These are phyloP conservation scores for Cladophialophora chaetospira DNA, from an alignment of 2,329 filamentous ascomycete species.

Conservation along the genomic window DNA sequence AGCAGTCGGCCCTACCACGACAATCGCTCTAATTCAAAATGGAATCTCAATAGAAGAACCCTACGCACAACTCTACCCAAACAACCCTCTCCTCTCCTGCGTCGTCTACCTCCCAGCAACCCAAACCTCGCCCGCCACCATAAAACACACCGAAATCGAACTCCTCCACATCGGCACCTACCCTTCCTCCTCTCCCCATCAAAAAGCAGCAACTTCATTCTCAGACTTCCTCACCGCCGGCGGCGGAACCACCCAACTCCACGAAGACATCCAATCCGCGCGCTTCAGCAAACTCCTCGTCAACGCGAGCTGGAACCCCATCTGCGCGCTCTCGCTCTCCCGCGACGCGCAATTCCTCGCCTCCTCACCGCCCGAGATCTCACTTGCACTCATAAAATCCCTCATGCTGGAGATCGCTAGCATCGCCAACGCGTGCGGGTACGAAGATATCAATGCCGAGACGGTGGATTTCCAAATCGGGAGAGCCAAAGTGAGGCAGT, in stretches of 20 bases:
- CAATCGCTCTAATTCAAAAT: conserved; percentile 63
- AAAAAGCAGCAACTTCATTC: conserved; percentile 41
- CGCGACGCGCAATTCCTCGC: conserved; percentile 56
- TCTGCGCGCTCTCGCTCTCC: conserved; percentile 58
- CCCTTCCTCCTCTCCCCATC: conserved; percentile 41
- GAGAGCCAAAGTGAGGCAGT: conserved; percentile 40
- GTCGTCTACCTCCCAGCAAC: conserved; percentile 58
- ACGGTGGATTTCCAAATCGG: conserved; percentile 43
- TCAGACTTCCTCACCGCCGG: conserved; percentile 46
- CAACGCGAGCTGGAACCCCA: conserved; percentile 64
- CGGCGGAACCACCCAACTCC: conserved; percentile 52
- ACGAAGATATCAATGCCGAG: conserved; percentile 39
- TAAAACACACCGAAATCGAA: conserved; percentile 52
- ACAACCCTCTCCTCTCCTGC: conserved; percentile 57
- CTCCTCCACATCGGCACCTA: conserved; percentile 55
- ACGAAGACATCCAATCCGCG: conserved; percentile 58
- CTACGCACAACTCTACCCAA: conserved; percentile 53
- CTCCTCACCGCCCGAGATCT: conserved; percentile 41
- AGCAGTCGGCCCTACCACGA: conserved; percentile 46
- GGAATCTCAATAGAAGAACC: conserved; percentile 63
- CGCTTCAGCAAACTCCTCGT: conserved; percentile 64
- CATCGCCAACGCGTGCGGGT: conserved; percentile 46
- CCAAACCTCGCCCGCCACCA: conserved; percentile 52
- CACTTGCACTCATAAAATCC: conserved; percentile 37
- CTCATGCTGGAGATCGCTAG: conserved; percentile 51